Evolutionary conservation across 2,329 filamentous ascomycete species (phyloP), one percentile per base, ranked within the genome.

Genomic region (Hypoxylon sp.): DNA sequence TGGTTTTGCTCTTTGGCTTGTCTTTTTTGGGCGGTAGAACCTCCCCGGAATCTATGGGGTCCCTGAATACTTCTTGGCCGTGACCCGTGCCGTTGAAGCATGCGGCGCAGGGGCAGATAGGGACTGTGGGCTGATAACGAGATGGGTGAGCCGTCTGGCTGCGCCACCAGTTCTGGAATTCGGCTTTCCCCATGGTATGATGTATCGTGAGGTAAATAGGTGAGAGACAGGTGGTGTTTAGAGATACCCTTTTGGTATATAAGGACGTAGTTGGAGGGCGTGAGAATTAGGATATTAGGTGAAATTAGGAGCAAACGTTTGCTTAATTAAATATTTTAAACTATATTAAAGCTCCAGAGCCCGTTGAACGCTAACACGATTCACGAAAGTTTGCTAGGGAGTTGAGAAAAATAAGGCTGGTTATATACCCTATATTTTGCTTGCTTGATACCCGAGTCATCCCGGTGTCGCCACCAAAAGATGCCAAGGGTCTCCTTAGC

Each of bases 71-170:
- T 11, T 69, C 63, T 51, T 69, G 59, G 19, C 63, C 61, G 59
- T 68, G 66, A 1, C 65, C 60, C 4, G 67, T 70, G 6, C 73
- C 74, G 32, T 74, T 71, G 66, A 74, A 76, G 66, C 75, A 76
- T 21, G 73, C 70, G 17, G 68, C 63, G 38, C 75, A 76, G 34
- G 72, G 72, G 43, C 75, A 76, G 50, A 76, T 73, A 7, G 74
- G 57, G 52, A 70, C 57, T 10, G 68, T 38, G 28, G 66, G 59
- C 23, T 66, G 41, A 2, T 34, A 43, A 21, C 65, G 65, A 21
- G 70, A 70, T 4, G 70, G 66, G 25, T 72, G 71, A 19, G 63
- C 65, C 2, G 73, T 65, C 56, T 76, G 73, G 46, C 55, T 69
- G 30, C 66, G 71, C 73, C 72, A 75, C 75, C 75, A 75, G 38